Evolutionary conservation across 257 asterid species (phyloP).

Genomic region (Nicotiana noctiflora): DNA sequence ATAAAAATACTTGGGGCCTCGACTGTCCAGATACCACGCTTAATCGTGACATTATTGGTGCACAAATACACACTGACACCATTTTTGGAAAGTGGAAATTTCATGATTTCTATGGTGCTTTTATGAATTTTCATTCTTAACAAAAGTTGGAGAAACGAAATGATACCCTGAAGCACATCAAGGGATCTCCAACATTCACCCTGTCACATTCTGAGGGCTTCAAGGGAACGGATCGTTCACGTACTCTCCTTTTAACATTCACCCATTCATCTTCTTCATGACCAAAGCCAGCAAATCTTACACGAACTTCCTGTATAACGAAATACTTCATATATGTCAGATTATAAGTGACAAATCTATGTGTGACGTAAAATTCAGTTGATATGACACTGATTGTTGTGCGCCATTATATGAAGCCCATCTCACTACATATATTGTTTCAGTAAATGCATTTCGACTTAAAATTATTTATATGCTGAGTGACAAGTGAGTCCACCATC

Average conservation of each 20-base stretch:
- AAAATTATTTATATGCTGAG: neutral
- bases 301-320: slow-evolving; percentile 56
- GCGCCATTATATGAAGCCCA: neutral
- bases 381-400: neutral
- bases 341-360: neutral
- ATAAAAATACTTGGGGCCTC: neutral
- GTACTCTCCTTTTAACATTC: slow-evolving; percentile 43
- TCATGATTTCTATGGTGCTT: neutral
- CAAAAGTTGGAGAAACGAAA: neutral
- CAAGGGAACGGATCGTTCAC: slow-evolving; percentile 85
- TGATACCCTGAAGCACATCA: slow-evolving; percentile 81
- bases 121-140: neutral
- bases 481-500: neutral
- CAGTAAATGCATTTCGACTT: neutral
- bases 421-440: neutral
- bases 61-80: neutral
- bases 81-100: neutral
- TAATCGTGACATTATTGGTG: neutral
- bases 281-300: slow-evolving; percentile 74
- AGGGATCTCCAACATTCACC: slow-evolving; percentile 63
- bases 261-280: slow-evolving; percentile 92
- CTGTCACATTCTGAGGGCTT: slow-evolving; percentile 61
- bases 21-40: neutral
- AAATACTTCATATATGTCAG: neutral
- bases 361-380: neutral